Evolutionary conservation across 1,284 basidiomycete species (phyloP).

Genomic region (Laetiporus sulphureus): DNA sequence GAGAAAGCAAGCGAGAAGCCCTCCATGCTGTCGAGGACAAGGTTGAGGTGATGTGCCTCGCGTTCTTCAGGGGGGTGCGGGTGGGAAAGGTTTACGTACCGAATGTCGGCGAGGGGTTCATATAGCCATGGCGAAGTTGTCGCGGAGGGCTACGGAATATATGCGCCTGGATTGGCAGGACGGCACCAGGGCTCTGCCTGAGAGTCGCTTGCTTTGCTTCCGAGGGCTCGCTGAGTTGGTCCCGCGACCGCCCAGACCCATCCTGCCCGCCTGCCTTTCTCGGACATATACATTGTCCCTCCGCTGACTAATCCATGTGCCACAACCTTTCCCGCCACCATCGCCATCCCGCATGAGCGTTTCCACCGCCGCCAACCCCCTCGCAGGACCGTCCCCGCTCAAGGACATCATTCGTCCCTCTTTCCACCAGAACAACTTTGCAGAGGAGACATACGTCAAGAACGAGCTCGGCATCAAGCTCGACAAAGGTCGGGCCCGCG

Average conservation of each 20-base stretch:
- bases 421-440: slow-evolving; percentile 90
- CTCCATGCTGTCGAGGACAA: background rate
- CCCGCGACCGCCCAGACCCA: too few species aligned
- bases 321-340: too few species aligned
- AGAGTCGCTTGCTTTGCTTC: too few species aligned
- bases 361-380: slow-evolving; percentile 41
- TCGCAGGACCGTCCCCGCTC: slow-evolving; percentile 57
- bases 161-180: too few species aligned
- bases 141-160: slow-evolving; percentile 8
- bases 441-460: slow-evolving; percentile 82
- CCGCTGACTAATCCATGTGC: too few species aligned
- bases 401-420: slow-evolving; percentile 81
- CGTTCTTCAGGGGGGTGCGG: background rate
- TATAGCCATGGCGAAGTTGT: background rate
- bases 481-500: slow-evolving; percentile 77
- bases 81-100: background rate
- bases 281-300: too few species aligned
- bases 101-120: background rate
- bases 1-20: background rate
- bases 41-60: background rate
- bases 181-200: too few species aligned
- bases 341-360: too few species aligned
- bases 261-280: too few species aligned
- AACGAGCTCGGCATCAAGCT: slow-evolving; percentile 82
- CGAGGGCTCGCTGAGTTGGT: too few species aligned